Evolutionary conservation across 2,329 filamentous ascomycete species (phyloP).

Genomic region (Arthrinium phaeospermum): DNA sequence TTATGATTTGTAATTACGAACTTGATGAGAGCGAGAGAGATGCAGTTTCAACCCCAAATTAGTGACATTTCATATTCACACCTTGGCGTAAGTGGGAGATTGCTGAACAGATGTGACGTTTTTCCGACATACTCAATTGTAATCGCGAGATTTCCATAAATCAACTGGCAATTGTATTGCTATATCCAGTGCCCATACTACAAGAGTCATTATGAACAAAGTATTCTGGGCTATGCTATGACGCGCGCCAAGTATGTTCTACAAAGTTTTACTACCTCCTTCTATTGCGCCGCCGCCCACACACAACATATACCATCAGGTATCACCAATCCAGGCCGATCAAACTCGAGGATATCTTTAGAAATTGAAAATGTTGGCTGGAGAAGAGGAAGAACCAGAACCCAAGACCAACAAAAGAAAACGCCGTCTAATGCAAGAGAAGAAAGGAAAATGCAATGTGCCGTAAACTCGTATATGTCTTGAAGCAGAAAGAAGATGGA

Average conservation of each 20-base stretch:
- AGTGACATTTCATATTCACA: too few relatives aligned
- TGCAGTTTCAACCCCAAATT: too few relatives aligned
- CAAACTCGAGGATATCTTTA: background rate
- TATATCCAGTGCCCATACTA: background rate
- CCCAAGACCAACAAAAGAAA: background rate
- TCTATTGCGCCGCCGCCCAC: background rate
- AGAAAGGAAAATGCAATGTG: background rate
- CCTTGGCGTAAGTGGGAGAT: too few relatives aligned
- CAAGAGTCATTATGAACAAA: background rate
- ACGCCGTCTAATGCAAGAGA: background rate
- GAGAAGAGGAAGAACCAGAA: background rate
- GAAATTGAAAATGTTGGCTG: background rate
- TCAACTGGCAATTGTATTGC: background rate
- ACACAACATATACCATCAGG: background rate
- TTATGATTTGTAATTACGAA: too few relatives aligned
- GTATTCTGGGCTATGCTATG: background rate
- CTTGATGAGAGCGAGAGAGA: too few relatives aligned
- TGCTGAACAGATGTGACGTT: background rate
- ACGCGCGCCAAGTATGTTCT: background rate
- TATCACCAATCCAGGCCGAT: background rate
- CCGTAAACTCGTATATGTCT: background rate
- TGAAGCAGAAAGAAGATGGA: background rate
- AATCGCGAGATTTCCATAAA: background rate
- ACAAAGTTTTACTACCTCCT: background rate
- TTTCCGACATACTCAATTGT: background rate